phyloP scores from a whole-genome alignment of 164 flowering plant genomes.

The Sedum album region DNA sequence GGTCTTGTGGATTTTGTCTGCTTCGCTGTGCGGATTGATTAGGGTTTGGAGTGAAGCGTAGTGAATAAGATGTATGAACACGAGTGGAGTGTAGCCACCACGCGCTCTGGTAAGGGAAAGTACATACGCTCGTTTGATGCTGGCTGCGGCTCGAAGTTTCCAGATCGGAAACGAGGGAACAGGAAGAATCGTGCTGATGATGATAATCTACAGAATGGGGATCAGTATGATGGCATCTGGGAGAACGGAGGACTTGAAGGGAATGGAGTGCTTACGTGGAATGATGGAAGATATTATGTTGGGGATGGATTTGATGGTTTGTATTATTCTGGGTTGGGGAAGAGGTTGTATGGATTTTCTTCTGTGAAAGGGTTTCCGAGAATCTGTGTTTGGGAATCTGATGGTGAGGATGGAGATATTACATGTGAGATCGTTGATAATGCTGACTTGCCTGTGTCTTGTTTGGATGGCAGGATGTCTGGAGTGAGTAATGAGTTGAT shows the following conservation, averaged over 20 bases:
- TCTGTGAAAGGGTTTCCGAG: background rate
- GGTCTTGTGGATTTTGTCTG: too few species aligned
- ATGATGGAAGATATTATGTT: background rate
- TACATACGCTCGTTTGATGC: background rate
- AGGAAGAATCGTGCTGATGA: too few species aligned
- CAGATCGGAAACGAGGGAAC: background rate
- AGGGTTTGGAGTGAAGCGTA: too few species aligned
- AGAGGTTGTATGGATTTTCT: background rate
- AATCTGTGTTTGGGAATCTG: conserved; percentile 5
- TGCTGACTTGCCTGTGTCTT: background rate
- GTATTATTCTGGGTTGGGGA: background rate
- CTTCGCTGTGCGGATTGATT: too few species aligned
- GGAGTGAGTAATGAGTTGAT: background rate
- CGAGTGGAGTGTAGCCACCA: background rate
- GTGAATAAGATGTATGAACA: background rate
- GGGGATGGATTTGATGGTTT: background rate
- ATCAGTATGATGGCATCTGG: conserved; percentile 3
- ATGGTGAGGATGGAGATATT: conserved; percentile 3
- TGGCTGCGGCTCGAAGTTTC: too few species aligned
- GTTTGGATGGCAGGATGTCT: background rate
- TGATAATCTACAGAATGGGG: background rate
- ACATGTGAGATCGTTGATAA: background rate
- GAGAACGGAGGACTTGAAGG: background rate
- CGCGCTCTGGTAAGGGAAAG: background rate
- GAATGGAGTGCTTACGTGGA: background rate